Evolutionary conservation across 768 basidiomycete species (phyloP), one percentile per base, ranked within the genome.

Genomic region (Mycena galopus): DNA sequence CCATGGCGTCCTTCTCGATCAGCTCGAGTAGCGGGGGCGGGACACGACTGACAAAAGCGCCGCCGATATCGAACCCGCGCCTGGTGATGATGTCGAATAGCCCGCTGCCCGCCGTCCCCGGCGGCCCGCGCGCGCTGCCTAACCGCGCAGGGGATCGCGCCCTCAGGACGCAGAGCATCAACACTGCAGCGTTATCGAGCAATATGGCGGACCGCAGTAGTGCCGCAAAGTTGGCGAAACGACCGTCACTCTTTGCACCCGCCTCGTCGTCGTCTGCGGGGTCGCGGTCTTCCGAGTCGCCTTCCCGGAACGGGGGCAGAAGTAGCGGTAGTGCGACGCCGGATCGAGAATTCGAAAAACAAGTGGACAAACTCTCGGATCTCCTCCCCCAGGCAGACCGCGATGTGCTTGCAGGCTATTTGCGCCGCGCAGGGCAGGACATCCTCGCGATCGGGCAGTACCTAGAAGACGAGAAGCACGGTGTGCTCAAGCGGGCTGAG

Each of bases 371-470:
- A 78, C 88, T 96, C 57, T 85, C 86, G 1, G 89, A 90, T 71
- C 82, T 95, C 47, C 82, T 95, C 35, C 94, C 94, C 19, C 89
- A 92, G 74, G 94, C 92, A 37, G 90, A 95, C 73, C 87, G 89
- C 55, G 83, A 80, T 25, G 82, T 94, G 2, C 86, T 96, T 10
- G 91, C 91, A 44, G 88, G 90, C 17, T 96, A 96, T 80, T 81
- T 96, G 70, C 88, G 89, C 32, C 87, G 92, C 12, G 85, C 93
- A 12, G 94, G 94, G 25, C 90, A 93, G 78, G 94, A 94, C 80
- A 92, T 95, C 51, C 83, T 94, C 51, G 94, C 94, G n/a, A 94
- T 96, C 75, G 93, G 93, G 19, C 92, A 94, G 78, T 96, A 94
- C 79, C 84, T 96, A 14, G 94, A 94, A 74, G 94, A 96, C 73